A percentile compares a stretch with the other conserved stretches of the same genome.
phyloP scores from a whole-genome alignment of 805 yeast species.

The Candida xyloterini region DNA sequence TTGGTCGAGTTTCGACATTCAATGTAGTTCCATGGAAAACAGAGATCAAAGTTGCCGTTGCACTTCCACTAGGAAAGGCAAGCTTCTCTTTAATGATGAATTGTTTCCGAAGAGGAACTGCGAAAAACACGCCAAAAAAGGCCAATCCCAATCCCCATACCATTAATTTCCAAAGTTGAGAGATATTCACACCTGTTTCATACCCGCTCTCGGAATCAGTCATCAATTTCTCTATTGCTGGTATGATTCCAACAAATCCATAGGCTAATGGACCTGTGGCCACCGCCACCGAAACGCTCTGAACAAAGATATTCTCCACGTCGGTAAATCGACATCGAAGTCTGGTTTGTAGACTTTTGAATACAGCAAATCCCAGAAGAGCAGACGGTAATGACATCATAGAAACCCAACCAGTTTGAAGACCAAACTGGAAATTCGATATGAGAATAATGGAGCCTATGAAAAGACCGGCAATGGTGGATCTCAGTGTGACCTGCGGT shows the following conservation, averaged over 20 bases:
- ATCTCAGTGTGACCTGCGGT: constrained; percentile 69
- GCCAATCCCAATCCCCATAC: constrained; percentile 87
- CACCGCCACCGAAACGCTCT: constrained; percentile 91
- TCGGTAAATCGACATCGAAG: constrained; percentile 59
- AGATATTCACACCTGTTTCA: constrained; percentile 34
- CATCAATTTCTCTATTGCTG: constrained; percentile 89
- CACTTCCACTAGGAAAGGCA: constrained; percentile 93
- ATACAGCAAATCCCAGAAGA: constrained; percentile 76
- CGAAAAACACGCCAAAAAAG: constrained; percentile 93
- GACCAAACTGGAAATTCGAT: constrained; percentile 92
- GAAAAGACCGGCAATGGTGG: constrained; percentile 68
- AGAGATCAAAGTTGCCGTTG: constrained; percentile 89
- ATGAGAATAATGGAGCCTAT: constrained; percentile 87
- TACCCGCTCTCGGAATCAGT: constrained; percentile 75
- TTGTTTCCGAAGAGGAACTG: constrained; percentile 81
- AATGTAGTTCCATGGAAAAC: constrained; percentile 76
- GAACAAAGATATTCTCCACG: constrained; percentile 91
- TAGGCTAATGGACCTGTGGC: constrained; percentile 97
- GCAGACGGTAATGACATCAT: constrained; percentile 99
- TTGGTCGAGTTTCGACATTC: constrained; percentile 29
- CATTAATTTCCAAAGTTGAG: constrained; percentile 49
- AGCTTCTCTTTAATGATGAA: constrained; percentile 84
- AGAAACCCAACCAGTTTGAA: constrained; percentile 98
- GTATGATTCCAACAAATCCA: constrained; percentile 92
- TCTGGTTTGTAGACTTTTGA: constrained; percentile 49